Evolutionary conservation across 176 grass and related monocot species (phyloP).

Genomic region (Luzula sylvatica): DNA sequence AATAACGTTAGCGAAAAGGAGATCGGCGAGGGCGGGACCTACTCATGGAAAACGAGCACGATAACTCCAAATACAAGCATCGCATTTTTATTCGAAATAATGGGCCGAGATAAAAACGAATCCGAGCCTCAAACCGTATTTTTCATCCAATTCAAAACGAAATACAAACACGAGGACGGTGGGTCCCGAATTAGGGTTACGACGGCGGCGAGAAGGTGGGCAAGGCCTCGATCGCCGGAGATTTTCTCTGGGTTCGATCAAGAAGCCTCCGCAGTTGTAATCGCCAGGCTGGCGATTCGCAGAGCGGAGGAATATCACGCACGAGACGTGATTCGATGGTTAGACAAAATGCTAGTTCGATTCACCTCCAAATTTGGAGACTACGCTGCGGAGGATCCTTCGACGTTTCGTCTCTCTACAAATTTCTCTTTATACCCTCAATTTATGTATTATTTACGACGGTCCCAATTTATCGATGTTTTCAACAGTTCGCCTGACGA

Average conservation of each 20-base stretch:
- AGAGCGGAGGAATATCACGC: slow-evolving; percentile 78
- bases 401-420: slow-evolving; percentile 76
- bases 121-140: slow-evolving; percentile 68
- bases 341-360: slow-evolving; percentile 98
- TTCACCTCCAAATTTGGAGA: slow-evolving; percentile 98
- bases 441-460: slow-evolving; percentile 91
- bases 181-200: slow-evolving; percentile 70
- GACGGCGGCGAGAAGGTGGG: slow-evolving; percentile 92
- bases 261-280: slow-evolving; percentile 82
- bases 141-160: slow-evolving; percentile 98
- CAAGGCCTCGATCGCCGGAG: slow-evolving; percentile 57
- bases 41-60: slow-evolving; percentile 75
- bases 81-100: slow-evolving; percentile 82
- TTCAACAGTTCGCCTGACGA: slow-evolving; percentile 94
- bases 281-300: slow-evolving; percentile 79
- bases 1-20: slow-evolving; percentile 72
- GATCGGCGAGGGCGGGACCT: slow-evolving; percentile 81
- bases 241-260: slow-evolving; percentile 86
- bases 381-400: slow-evolving; percentile 86
- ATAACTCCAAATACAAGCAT: slow-evolving; percentile 78
- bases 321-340: slow-evolving; percentile 89
- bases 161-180: slow-evolving; percentile 69
- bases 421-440: slow-evolving; percentile 93
- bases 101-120: slow-evolving; percentile 26
- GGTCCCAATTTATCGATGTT: slow-evolving; percentile 98